These are phyloP conservation scores for Posidonia oceanica DNA, from an alignment of 116 monocot genomes.

Conservation along the genomic window DNA sequence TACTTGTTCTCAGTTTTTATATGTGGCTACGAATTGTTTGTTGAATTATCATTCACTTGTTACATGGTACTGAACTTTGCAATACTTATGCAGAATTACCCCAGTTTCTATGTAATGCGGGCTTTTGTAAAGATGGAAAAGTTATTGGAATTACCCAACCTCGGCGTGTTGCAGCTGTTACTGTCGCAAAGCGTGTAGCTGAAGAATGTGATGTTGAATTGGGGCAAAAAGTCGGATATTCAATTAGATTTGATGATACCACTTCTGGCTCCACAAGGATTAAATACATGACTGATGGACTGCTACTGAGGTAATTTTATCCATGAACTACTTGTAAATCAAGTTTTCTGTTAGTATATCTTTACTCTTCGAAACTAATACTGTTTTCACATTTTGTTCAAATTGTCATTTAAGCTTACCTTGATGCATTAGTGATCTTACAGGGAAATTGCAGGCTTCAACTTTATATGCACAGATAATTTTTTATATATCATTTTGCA, in stretches of 20 bases:
- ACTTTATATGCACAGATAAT: no score
- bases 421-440: no score
- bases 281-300: constrained; percentile 98
- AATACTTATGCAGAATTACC: constrained; percentile 58
- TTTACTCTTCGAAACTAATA: neutral
- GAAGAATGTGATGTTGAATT: constrained; percentile 88
- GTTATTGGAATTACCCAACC: constrained; percentile 96
- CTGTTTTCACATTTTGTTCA: neutral
- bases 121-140: constrained; percentile 59
- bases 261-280: constrained; percentile 75
- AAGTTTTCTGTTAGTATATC: neutral
- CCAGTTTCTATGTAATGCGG: constrained; percentile 78
- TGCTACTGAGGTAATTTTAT: constrained; percentile 64
- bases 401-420: neutral
- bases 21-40: neutral
- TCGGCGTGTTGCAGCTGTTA: constrained; percentile 91
- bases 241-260: constrained; percentile 90
- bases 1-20: no score
- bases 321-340: neutral
- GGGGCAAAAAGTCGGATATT: constrained; percentile 89
- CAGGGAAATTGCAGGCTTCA: no score
- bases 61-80: neutral
- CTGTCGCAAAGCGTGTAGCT: constrained; percentile 93
- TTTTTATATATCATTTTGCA: no score
- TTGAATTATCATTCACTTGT: neutral